phyloP scores from a whole-genome alignment of 2,329 filamentous ascomycete genomes.

The Fusarium agapanthi region DNA sequence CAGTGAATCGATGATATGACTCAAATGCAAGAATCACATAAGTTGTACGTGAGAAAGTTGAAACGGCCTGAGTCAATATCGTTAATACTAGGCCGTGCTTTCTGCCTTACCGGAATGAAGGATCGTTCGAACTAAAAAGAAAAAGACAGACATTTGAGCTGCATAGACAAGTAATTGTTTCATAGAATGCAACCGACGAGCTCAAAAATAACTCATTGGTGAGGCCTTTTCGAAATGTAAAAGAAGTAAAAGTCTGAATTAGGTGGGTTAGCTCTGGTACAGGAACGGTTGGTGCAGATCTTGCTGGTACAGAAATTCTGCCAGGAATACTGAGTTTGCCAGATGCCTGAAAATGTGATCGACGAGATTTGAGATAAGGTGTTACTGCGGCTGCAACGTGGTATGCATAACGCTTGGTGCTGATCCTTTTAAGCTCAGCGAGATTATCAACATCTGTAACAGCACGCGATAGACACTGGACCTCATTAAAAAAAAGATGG shows the following conservation, averaged over 20 bases:
- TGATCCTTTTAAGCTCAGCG: not conserved
- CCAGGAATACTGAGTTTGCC: not conserved
- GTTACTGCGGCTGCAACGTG: not conserved
- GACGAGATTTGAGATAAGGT: not conserved
- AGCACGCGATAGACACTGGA: not conserved
- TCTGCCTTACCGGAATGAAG: not conserved
- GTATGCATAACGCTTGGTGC: not conserved
- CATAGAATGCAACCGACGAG: not conserved
- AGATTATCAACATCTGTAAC: not conserved
- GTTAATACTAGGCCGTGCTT: not conserved
- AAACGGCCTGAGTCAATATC: not conserved
- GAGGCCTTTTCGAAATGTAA: not conserved
- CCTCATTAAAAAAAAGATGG: not conserved
- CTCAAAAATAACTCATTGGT: not conserved
- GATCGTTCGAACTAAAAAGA: not conserved
- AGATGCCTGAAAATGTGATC: not conserved
- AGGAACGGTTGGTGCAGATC: not conserved
- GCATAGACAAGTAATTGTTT: not conserved
- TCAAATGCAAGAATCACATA: slow-evolving; percentile 4
- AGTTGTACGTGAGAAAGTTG: not conserved
- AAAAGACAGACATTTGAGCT: not conserved
- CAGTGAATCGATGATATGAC: slow-evolving; percentile 12
- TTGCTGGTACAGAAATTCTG: not conserved
- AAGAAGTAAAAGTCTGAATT: not conserved
- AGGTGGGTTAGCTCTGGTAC: not conserved